These are phyloP conservation scores for Phaffomyces opuntiae DNA, from an alignment of 805 yeast species.

Conservation along the genomic window DNA sequence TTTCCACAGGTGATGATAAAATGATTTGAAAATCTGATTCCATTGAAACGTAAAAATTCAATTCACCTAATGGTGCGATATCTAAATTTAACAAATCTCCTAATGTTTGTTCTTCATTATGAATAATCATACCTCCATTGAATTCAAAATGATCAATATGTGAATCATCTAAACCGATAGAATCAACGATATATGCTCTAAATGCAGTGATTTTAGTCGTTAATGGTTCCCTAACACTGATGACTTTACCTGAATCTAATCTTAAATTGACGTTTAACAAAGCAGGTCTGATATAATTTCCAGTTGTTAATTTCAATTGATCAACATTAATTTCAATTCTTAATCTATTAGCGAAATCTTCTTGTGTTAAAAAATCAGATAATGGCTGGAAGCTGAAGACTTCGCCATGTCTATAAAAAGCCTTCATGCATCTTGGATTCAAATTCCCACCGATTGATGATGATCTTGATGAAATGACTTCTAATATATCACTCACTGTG, in stretches of 20 bases:
- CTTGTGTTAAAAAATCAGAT: constrained; percentile 10
- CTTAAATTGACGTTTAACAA: constrained; percentile 14
- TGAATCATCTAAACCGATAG: constrained; percentile 8
- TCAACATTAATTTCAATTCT: constrained; percentile 17
- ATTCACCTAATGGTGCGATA: constrained; percentile 25
- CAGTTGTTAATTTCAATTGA: background rate
- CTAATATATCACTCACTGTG: constrained; percentile 21
- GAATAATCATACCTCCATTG: constrained; percentile 14
- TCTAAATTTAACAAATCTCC: constrained; percentile 27
- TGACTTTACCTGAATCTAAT: constrained; percentile 14
- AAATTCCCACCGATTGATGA: constrained; percentile 8
- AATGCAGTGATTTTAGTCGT: constrained; percentile 10
- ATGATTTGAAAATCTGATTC: constrained; percentile 20
- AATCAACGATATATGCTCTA: constrained; percentile 12
- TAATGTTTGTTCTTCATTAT: constrained; percentile 18
- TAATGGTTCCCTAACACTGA: constrained; percentile 11
- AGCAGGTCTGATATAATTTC: constrained; percentile 7
- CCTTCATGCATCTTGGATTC: constrained; percentile 13
- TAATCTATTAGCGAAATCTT: constrained; percentile 8
- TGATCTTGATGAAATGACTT: constrained; percentile 17
- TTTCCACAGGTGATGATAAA: constrained; percentile 19
- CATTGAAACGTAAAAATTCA: constrained; percentile 22
- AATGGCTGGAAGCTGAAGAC: constrained; percentile 12
- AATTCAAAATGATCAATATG: constrained; percentile 14
- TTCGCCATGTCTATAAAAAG: constrained; percentile 10